A percentile compares a stretch with the other conserved stretches of the same genome.
phyloP scores from a whole-genome alignment of 2,329 filamentous ascomycete species.

The Lasiodiplodia sp. region DNA sequence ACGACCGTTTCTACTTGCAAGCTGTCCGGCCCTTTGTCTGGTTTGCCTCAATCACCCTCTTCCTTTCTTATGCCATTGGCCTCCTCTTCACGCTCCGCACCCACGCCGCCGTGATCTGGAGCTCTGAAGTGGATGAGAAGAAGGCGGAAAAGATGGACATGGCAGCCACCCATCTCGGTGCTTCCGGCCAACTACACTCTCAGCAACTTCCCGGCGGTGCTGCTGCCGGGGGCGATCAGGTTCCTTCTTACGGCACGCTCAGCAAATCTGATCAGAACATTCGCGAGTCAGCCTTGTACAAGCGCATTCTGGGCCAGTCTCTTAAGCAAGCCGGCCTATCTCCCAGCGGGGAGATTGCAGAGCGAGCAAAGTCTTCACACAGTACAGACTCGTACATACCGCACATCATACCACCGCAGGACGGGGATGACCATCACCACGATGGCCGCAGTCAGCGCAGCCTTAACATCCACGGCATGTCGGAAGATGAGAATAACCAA shows the following conservation, averaged over 20 bases:
- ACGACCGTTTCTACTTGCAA: conserved; percentile 87
- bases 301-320: conserved; percentile 89
- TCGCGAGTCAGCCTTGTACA: conserved; percentile 88
- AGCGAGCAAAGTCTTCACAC: conserved; percentile 13
- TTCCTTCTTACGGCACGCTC: conserved; percentile 36
- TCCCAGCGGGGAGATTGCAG: conserved; percentile 36
- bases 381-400: conserved; percentile 39
- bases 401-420: conserved; percentile 47
- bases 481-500: conserved; percentile 80
- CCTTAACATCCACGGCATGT: conserved; percentile 68
- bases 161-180: conserved; percentile 43
- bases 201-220: conserved; percentile 29
- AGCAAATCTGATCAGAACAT: conserved; percentile 63
- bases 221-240: conserved; percentile 23
- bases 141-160: conserved; percentile 50
- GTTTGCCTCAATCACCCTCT: conserved; percentile 82
- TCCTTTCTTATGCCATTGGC: conserved; percentile 91
- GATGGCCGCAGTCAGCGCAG: conserved; percentile 51
- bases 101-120: conserved; percentile 97
- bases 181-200: conserved; percentile 37
- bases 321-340: conserved; percentile 80
- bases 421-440: conserved; percentile 42
- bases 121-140: conserved; percentile 70
- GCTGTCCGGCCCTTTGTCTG: conserved; percentile 95
- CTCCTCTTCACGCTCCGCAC: conserved; percentile 95